Evolutionary conservation across 495 filamentous ascomycete genomes (phyloP).

Genomic region (Tuber borchii): DNA sequence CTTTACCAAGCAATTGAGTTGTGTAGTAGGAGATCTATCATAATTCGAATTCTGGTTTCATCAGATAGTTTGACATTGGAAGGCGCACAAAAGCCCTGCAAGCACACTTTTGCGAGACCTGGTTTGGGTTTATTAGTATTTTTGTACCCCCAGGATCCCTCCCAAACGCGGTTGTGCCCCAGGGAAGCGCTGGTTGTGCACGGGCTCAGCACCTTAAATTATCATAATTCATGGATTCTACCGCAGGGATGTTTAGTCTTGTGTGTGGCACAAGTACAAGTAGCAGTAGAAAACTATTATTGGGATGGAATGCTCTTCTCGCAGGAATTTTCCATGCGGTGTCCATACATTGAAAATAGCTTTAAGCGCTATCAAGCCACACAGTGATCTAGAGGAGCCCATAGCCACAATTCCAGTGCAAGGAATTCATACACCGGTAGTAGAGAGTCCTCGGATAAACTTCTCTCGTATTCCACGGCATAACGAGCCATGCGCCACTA

Average conservation of each 20-base stretch:
- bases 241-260: neutral
- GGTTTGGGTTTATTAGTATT: neutral
- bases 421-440: neutral
- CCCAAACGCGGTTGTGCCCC: neutral
- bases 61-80: neutral
- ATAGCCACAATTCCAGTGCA: neutral
- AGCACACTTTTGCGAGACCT: neutral
- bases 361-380: neutral
- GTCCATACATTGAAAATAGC: neutral
- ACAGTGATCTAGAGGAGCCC: too few relatives aligned
- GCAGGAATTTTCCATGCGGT: neutral
- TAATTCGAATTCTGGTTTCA: neutral
- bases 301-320: neutral
- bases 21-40: neutral
- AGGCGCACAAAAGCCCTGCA: neutral
- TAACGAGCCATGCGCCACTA: too few relatives aligned
- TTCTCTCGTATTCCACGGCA: neutral
- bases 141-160: neutral
- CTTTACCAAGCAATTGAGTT: fast-evolving
- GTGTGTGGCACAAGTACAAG: neutral
- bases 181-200: neutral
- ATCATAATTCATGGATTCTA: neutral
- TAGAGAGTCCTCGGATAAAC: neutral
- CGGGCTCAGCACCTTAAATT: too few relatives aligned
- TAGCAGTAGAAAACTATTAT: neutral